Evolutionary conservation across 2,329 filamentous ascomycete genomes (phyloP).

Genomic region (Herpotrichia juniperi): DNA sequence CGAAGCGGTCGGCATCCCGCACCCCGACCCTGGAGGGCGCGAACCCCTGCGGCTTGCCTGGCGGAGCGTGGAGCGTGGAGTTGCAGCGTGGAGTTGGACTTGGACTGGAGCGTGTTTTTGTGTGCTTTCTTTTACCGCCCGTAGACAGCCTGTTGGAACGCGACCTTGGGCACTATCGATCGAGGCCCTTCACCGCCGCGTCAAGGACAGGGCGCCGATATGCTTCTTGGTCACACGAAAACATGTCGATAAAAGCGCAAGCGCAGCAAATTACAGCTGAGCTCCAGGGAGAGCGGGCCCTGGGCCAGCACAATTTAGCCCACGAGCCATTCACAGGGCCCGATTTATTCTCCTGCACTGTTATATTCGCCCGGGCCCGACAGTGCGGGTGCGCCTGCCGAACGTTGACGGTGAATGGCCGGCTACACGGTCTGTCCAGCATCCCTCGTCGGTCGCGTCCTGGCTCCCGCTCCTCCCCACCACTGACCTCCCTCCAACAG

Average conservation of each 20-base stretch:
- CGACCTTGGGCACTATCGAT: background rate
- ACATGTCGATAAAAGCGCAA: background rate
- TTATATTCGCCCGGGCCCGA: conserved; percentile 36
- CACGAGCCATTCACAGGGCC: conserved; percentile 29
- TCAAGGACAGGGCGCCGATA: conserved; percentile 5
- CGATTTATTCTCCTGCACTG: conserved; percentile 30
- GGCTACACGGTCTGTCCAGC: conserved; percentile 18
- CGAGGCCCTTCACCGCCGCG: background rate
- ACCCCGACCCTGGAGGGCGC: background rate
- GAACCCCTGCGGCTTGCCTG: conserved; percentile 7
- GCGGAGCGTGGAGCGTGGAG: background rate
- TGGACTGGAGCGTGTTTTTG: background rate
- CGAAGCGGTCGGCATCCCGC: background rate
- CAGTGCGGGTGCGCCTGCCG: conserved; percentile 35
- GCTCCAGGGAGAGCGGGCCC: conserved; percentile 17
- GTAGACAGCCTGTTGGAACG: background rate
- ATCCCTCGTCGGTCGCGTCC: conserved; percentile 25
- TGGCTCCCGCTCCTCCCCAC: conserved; percentile 27
- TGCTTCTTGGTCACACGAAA: conserved; percentile 3
- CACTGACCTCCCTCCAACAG: conserved; percentile 22
- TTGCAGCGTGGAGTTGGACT: background rate
- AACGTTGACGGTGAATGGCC: conserved; percentile 32
- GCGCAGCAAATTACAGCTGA: conserved; percentile 27
- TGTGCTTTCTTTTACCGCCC: background rate
- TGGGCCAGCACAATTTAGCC: conserved; percentile 37